Evolutionary conservation across 768 basidiomycete species (phyloP).

Genomic region (Coprinopsis sp.): DNA sequence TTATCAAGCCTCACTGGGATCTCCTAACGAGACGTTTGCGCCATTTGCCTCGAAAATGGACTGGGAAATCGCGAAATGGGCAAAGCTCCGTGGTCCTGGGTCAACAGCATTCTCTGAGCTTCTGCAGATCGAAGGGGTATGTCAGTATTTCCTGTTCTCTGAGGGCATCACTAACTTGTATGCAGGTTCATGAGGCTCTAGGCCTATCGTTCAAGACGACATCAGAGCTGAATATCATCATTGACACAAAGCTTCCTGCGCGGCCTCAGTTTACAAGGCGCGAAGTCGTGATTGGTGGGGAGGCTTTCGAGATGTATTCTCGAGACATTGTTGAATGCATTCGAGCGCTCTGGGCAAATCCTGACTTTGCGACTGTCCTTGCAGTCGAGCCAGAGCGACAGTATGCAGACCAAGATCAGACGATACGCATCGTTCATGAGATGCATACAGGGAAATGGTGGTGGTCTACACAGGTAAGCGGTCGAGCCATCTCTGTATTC

Average conservation of each 20-base stretch:
- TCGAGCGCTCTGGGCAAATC: conserved; percentile 27
- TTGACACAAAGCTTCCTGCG: conserved; percentile 21
- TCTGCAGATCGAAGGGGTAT: conserved; percentile 33
- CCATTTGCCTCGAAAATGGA: conserved; percentile 31
- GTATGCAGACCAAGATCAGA: conserved; percentile 25
- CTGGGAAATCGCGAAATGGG: conserved; percentile 38
- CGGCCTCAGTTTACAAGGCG: conserved; percentile 21
- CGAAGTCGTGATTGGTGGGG: conserved; percentile 23
- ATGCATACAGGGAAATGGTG: conserved; percentile 50
- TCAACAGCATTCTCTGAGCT: conserved; percentile 36
- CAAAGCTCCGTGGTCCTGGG: conserved; percentile 28
- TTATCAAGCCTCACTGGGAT: no score
- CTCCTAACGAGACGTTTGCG: background rate
- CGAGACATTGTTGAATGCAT: conserved; percentile 35
- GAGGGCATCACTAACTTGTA: conserved; percentile 7
- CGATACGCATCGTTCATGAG: conserved; percentile 31
- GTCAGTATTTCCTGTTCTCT: conserved; percentile 11
- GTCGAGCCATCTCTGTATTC: no score
- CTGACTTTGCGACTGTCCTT: conserved; percentile 26
- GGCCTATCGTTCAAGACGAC: conserved; percentile 23
- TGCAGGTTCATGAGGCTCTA: conserved; percentile 22
- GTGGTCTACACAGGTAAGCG: conserved; percentile 44
- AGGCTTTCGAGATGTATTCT: conserved; percentile 27
- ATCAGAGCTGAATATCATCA: conserved; percentile 23
- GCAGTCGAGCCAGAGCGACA: conserved; percentile 32